Evolutionary conservation across 2,329 filamentous ascomycete species (phyloP).

Genomic region (Daldinia sp.): DNA sequence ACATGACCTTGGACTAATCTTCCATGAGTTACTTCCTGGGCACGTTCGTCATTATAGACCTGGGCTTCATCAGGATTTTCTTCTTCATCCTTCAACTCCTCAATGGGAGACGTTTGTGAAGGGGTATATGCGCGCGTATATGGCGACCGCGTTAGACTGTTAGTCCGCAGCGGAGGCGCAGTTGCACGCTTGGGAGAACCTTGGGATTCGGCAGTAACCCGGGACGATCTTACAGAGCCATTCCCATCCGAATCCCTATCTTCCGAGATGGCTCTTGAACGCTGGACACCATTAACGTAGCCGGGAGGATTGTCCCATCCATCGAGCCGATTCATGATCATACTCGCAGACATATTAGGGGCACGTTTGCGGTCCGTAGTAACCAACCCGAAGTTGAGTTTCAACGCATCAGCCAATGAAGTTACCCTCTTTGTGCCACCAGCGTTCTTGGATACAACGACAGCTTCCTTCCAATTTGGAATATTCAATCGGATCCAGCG

Average conservation of each 20-base stretch:
- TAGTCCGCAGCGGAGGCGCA: constrained; percentile 50
- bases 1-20: constrained; percentile 94
- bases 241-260: constrained; percentile 50
- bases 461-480: constrained; percentile 86
- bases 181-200: constrained; percentile 58
- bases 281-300: constrained; percentile 48
- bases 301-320: constrained; percentile 54
- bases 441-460: constrained; percentile 98
- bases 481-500: constrained; percentile 96
- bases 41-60: constrained; percentile 82
- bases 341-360: constrained; percentile 79
- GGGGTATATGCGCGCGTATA: constrained; percentile 49
- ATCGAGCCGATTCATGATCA: constrained; percentile 78
- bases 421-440: constrained; percentile 98
- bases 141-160: constrained; percentile 48
- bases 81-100: constrained; percentile 55
- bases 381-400: constrained; percentile 97
- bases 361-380: constrained; percentile 81
- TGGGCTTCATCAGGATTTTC: constrained; percentile 53
- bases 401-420: constrained; percentile 92
- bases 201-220: constrained; percentile 56
- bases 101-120: constrained; percentile 54
- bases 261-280: constrained; percentile 43
- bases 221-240: constrained; percentile 44
- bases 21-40: constrained; percentile 90